Percentiles rank a stretch among this genome's conserved stretches.
Evolutionary conservation across 331 rosid species (phyloP).

Genomic region (Pyrus hybrid): DNA sequence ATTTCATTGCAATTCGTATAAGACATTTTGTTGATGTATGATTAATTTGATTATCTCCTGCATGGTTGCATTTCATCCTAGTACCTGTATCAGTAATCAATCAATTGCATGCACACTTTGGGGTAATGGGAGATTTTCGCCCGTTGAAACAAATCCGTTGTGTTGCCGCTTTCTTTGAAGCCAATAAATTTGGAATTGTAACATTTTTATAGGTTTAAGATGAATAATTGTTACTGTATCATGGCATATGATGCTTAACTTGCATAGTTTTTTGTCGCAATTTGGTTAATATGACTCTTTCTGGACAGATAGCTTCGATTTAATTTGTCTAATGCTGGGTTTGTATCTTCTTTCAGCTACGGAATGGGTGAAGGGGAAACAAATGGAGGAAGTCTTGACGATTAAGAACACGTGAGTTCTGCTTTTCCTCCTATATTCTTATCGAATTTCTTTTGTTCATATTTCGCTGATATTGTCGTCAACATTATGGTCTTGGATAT

Average conservation of each 20-base stretch:
- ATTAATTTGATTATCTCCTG: background rate
- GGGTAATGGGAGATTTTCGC: background rate
- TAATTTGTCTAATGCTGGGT: background rate
- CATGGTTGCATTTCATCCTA: background rate
- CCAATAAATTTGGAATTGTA: background rate
- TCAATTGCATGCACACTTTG: background rate
- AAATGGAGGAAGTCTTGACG: constrained; percentile 72
- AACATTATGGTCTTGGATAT: background rate
- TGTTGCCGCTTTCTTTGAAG: background rate
- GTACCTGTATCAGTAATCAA: background rate
- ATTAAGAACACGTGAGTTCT: constrained; percentile 71
- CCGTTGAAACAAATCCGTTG: background rate
- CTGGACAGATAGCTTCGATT: background rate
- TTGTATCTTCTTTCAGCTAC: constrained; percentile 51
- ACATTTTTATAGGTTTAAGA: background rate
- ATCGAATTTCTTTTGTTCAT: background rate
- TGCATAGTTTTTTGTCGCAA: background rate
- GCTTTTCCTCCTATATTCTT: background rate
- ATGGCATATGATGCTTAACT: background rate
- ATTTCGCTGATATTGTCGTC: background rate
- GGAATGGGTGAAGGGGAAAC: constrained; percentile 89
- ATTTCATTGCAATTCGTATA: background rate
- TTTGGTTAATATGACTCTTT: background rate
- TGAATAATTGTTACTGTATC: background rate
- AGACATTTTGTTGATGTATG: background rate